Base-by-base conservation (phyloP, 225 moss, liverwort and hornwort species). In the Ulota crispa region DNA sequence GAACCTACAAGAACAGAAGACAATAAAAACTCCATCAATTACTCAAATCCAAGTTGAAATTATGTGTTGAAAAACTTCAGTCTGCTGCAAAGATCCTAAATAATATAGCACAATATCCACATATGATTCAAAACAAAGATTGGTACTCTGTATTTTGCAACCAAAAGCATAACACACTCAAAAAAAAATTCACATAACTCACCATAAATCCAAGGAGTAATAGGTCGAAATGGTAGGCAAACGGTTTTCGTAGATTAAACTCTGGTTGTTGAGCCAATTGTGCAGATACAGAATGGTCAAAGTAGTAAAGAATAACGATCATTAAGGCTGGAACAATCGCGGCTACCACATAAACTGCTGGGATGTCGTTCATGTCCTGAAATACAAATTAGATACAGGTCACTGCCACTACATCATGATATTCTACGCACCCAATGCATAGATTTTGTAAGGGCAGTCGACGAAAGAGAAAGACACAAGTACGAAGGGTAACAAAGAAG, bases 281-380 rank as follows among this genome's bases (percentile, higher is more conserved):
- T 34, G 93, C 94, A 68, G 91, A 94, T 26, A 94, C 93, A 77
- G 83, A 84, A 71, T 94, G 94, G 73, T 94, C 93, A 84, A 96
- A 94, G 72, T 92, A 94, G 79, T 96, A 96, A 36, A 95, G 92
- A 82, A 91, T 82, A 28, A 89, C 84, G 31, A 95, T 91, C 95
- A 96, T 93, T 21, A 89, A 71, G 55, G 94, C 96, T 62, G 96
- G 95, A 82, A 93, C 70, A 45, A 96, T 67, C 36, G 90, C 93
- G 39, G 55, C 85, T 55, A 83, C 59, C 34, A 92, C 72, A 70
- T 90, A 93, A 66, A 86, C 41, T 5, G 78, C 57, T 76, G 94
- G 89, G 60, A 96, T 83, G 64, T 88, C 63, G 52, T 86, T 77
- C 94, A 96, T 91, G n/a, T 94, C 90, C 93, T 95, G 88, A 74